A percentile compares a stretch with the other conserved stretches of the same genome.
phyloP scores from a whole-genome alignment of 345 rosid genomes.

The Xanthoceras sorbifolium region DNA sequence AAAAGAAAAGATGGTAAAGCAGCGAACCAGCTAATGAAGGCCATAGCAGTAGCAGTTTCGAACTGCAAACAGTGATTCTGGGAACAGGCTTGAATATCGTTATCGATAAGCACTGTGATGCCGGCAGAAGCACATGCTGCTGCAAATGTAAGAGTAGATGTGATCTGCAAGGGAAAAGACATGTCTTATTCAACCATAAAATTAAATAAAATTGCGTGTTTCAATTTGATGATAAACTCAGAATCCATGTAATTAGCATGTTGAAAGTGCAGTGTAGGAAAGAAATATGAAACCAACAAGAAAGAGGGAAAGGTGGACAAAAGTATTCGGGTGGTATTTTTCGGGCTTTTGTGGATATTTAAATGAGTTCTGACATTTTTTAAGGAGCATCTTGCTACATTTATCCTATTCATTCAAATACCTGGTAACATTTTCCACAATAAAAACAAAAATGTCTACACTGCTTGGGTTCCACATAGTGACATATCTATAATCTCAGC shows the following conservation, averaged over 20 bases:
- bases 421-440: background rate
- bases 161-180: slow-evolving; percentile 46
- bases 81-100: slow-evolving; percentile 56
- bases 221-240: background rate
- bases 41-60: slow-evolving; percentile 77
- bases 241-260: background rate
- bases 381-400: background rate
- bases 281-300: background rate
- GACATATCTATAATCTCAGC: background rate
- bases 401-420: background rate
- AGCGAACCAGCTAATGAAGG: slow-evolving; percentile 68
- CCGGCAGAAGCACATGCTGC: slow-evolving; percentile 88
- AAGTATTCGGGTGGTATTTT: background rate
- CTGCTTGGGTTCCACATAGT: background rate
- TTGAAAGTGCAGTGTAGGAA: background rate
- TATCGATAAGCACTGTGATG: slow-evolving; percentile 79
- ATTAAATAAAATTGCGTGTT: background rate
- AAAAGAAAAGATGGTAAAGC: slow-evolving; percentile 69
- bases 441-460: background rate
- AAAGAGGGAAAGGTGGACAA: background rate
- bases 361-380: background rate
- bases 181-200: background rate
- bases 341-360: background rate
- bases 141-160: slow-evolving; percentile 72
- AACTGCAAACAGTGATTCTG: slow-evolving; percentile 63